Evolutionary conservation across 495 filamentous ascomycete genomes (phyloP), one percentile per base, ranked within the genome.

Genomic region (Penicillium steckii): DNA sequence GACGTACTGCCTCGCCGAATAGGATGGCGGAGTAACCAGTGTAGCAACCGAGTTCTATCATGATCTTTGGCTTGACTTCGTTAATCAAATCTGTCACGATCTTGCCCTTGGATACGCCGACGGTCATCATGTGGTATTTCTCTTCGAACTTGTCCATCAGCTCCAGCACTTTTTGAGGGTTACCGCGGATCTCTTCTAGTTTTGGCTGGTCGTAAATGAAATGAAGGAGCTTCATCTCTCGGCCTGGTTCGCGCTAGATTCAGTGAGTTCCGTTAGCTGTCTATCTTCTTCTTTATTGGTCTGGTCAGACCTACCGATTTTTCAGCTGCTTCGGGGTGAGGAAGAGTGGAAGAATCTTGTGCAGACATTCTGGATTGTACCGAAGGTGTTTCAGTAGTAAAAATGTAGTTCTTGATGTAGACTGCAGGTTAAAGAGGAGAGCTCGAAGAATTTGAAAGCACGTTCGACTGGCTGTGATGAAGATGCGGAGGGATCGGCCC

Each of bases 11-110:
- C 10, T 81, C 76, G 24, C 80, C 85, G 56, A 90, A 90, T 5
- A 88, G 71, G 44, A 91, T 83, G 35, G 84, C 82, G 0, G 86
- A 90, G 72, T 92, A 94, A 37, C 90, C 90, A 25, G 91, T 74
- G 68, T 92, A 95, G 42, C 87, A 86, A 33, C 90, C 90, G 3
- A 93, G 79, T 64, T 95, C 90, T 42, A 94, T 80, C 75, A 91
- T 87, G 4, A 73, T 75, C 32, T 79, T 56, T 1, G 90, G 90
- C 62, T 85, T 86, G 42, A 77, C 60, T 48, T 85, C 70, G 9
- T 67, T 65, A 50, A 94, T 90, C 7, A 90, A 61, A 24, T 85
- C 70, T 1, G 73, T 74, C 15, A 93, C 78, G 19, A 90, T 80
- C 33, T 73, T 73, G 37, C 87, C 88, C 59, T 95, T 95, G 47